Evolutionary conservation across 768 basidiomycete species (phyloP), one percentile per base, ranked within the genome.

Genomic region (Pisolithus sp.): DNA sequence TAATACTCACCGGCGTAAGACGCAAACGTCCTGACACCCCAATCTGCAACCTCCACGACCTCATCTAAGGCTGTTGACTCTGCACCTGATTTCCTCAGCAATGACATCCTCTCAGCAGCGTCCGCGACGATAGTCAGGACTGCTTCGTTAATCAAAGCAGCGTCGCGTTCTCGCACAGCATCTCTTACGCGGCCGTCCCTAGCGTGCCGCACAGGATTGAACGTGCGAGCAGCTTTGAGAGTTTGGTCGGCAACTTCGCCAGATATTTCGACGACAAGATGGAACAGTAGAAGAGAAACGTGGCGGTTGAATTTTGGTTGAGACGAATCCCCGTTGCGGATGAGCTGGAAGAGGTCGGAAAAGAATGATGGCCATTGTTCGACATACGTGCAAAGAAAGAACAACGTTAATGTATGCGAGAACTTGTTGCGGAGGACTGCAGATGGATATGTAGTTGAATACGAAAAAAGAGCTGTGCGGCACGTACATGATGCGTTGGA

Each of bases 171-270:
- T 54, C 96, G 79, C 28, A 99, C 88, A 18, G 85, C 85, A 67
- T 98, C 94, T 43, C 96, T 75, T 45, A 98, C 85, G 45, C 83
- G 81, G 18, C 74, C 83, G 71, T 99, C 96, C 50, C 93, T 82
- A 42, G 77, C 73, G 63, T 92, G 85, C 45, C 96, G 80, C 46
- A 75, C 80, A 7, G 76, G 71, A 49, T 75, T 83, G 64, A 80
- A 93, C 40, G 81, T 67, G 47, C 94, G 77, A 13, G 93, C 94
- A 46, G 89, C 79, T 70, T 95, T 93, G 61, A 98, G 82, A 55
- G 92, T 82, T 61, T 91, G 88, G 72, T 99, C 96, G 46, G 92
- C 92, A n/a, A 98, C 89, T 68, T 99, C 96, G 12, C 89, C 89
- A 0, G 93, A 94, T 49, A 98, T 94, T 67, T 99, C 96, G 53